A percentile compares a stretch with the other conserved stretches of the same genome.
Conservation (phyloP, 441 rosid species). For the Oxalis stricta region DNA sequence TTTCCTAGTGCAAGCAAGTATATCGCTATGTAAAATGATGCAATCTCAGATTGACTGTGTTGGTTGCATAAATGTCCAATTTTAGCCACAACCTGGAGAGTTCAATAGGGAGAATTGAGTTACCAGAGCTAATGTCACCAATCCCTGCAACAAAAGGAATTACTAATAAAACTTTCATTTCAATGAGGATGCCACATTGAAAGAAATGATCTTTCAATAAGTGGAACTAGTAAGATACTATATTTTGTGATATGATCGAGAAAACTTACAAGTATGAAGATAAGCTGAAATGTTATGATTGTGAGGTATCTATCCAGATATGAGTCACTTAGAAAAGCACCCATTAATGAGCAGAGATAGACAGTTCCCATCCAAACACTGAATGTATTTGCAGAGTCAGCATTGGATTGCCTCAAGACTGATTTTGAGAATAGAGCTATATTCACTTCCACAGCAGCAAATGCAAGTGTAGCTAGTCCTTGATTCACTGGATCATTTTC, state of each 20-base stretch:
- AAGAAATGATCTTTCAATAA: too few relatives aligned
- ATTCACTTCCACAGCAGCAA: conserved; percentile 27
- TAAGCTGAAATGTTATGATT: conserved; percentile 5
- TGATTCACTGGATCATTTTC: conserved; percentile 16
- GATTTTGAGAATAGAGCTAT: conserved; percentile 22
- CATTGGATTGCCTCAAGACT: conserved; percentile 26
- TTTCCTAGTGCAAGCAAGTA: conserved; percentile 27
- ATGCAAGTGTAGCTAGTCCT: conserved; percentile 20
- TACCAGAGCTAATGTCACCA: conserved; percentile 9
- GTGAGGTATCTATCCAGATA: conserved; percentile 35
- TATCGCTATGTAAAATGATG: conserved; percentile 20
- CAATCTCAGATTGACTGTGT: conserved; percentile 15
- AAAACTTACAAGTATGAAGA: background rate
- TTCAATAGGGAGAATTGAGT: conserved; percentile 15
- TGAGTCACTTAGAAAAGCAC: conserved; percentile 38
- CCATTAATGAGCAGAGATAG: conserved; percentile 31
- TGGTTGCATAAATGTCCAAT: conserved; percentile 14
- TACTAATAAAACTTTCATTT: too few relatives aligned
- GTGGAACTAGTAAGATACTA: too few relatives aligned
- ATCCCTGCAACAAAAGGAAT: too few relatives aligned
- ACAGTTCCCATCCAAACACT: conserved; percentile 36
- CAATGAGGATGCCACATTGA: too few relatives aligned
- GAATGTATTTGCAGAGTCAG: conserved; percentile 27
- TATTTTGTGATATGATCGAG: too few relatives aligned
- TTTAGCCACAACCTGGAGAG: conserved; percentile 21